Base-by-base conservation (phyloP, 164 flowering plant species). In the Kalanchoe fedtschenkoi region DNA sequence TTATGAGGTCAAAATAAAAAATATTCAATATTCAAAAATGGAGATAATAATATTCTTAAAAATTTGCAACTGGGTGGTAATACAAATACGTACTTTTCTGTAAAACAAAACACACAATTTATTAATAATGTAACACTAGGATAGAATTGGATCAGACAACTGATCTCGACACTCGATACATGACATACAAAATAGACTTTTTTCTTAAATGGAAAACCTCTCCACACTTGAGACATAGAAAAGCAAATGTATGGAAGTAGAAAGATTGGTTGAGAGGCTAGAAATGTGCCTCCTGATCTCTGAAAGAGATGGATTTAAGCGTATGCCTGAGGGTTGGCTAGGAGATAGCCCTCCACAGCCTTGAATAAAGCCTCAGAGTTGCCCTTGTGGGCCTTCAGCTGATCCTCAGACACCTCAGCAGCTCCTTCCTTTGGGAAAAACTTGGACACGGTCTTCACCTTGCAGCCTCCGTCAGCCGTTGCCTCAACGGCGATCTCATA, bases 261-360 rank as follows among this genome's bases (percentile, higher is more conserved):
- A 37, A 9, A 1, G 39, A 9, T 37, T 8, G 22, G 29, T 22
- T 21, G 29, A 47, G 26, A 47, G 29, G 24, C 29, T 6, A 47
- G 54, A 47, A 47, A 47, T 22, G 51, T 47, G 54, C 28, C 54
- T 47, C n/a, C 29, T 47, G 28, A 0, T 22, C 14, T 22, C 28
- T 22, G 29, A 17, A 19, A 19, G 7, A 1, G 15, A 0, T 47
- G 17, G 7, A n/a, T n/a, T 47, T 22, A 21, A 47, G 54, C 54
- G 24, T 47, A 47, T 47, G 54, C 56, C 56, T 26, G 56, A 51
- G 56, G 56, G 56, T 51, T 51, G 56, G 56, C 56, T 6, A 51
- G 30, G 16, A 51, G 56, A 51, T 51, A 51, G 56, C 56, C 56
- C 16, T 51, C 56, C 56, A 51, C 56, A 17, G 33, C 56, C 17